Evolutionary conservation across 2,329 filamentous ascomycete species (phyloP).

Genomic region (Pseudogymnoascus verrucosus): DNA sequence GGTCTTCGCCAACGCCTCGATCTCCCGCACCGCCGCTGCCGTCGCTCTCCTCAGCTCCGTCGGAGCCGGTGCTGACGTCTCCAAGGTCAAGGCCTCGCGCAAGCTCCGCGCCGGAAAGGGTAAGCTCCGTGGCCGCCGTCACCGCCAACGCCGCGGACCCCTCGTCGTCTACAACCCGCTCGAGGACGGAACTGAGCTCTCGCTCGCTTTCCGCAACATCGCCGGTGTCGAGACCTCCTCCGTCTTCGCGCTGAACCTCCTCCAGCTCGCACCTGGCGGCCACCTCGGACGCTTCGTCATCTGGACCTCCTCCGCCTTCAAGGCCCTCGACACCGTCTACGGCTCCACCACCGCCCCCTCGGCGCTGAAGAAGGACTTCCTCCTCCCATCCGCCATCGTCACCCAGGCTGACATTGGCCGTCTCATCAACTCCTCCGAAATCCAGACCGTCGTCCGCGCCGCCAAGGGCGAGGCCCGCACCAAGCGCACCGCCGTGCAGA

Average conservation of each 20-base stretch:
- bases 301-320: constrained; percentile 97
- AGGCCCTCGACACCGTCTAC: constrained; percentile 95
- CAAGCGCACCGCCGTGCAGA: constrained; percentile 88
- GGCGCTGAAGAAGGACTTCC: constrained; percentile 97
- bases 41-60: constrained; percentile 81
- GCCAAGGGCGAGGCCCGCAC: constrained; percentile 84
- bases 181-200: constrained; percentile 88
- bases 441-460: constrained; percentile 89
- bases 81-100: constrained; percentile 93
- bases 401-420: constrained; percentile 91
- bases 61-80: constrained; percentile 81
- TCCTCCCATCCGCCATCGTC: constrained; percentile 86
- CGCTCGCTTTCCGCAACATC: constrained; percentile 96
- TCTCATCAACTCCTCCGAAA: constrained; percentile 98
- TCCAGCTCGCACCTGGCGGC: constrained; percentile 97
- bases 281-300: constrained; percentile 98
- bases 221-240: constrained; percentile 94
- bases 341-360: constrained; percentile 84
- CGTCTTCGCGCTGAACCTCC: constrained; percentile 91
- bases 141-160: constrained; percentile 95
- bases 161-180: constrained; percentile 96
- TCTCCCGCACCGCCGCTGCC: constrained; percentile 84
- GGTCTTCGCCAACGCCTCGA: constrained; percentile 69
- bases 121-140: constrained; percentile 92
- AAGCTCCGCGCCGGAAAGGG: constrained; percentile 98